Evolutionary conservation across 345 rosid species (phyloP).

Genomic region (Pelargonium nanum): DNA sequence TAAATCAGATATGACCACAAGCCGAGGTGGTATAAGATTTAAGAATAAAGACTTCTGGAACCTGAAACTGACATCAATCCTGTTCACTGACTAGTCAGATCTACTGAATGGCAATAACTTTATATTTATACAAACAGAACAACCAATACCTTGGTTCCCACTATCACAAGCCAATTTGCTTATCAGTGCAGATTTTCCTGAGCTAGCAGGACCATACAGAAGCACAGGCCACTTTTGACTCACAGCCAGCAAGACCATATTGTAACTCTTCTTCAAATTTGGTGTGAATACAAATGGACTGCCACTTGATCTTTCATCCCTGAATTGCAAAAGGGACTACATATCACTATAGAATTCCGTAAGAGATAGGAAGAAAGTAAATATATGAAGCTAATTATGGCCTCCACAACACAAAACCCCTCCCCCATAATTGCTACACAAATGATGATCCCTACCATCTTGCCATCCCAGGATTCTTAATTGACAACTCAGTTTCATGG

Average conservation of each 20-base stretch:
- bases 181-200: constrained; percentile 87
- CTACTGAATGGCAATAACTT: neutral
- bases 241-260: constrained; percentile 69
- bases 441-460: constrained; percentile 30
- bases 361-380: neutral
- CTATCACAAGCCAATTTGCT: constrained; percentile 56
- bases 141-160: constrained; percentile 73
- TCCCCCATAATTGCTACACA: too few species aligned
- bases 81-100: too few species aligned
- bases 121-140: neutral
- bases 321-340: constrained; percentile 23
- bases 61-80: too few species aligned
- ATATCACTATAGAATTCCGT: constrained; percentile 5
- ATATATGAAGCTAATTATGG: neutral
- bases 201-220: constrained; percentile 78
- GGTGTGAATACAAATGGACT: constrained; percentile 57
- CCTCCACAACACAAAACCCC: neutral
- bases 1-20: too few species aligned
- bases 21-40: too few species aligned
- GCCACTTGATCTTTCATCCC: constrained; percentile 39
- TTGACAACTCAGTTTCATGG: constrained; percentile 32
- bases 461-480: constrained; percentile 31
- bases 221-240: constrained; percentile 93
- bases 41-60: too few species aligned
- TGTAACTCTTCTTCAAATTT: constrained; percentile 51